Evolutionary conservation across 805 yeast genomes (phyloP), one percentile per base, ranked within the genome.

Genomic region (Metschnikowia proteae): DNA sequence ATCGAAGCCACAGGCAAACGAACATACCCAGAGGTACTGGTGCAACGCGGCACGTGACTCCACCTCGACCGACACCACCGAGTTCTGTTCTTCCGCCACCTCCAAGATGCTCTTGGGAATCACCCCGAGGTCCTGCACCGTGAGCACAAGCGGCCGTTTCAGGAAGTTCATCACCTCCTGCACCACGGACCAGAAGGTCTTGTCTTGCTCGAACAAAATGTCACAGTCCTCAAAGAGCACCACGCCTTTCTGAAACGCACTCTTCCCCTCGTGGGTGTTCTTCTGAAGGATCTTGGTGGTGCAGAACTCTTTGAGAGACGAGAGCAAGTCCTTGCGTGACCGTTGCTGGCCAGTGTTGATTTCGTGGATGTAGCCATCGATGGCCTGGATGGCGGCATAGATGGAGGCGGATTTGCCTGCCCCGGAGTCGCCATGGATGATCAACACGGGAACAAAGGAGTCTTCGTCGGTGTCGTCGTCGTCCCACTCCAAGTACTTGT

Each of bases 211-310:
- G 58, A 85, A 88, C 17, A 91, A 63, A 8, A 88, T 71, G 61
- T 92, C 96, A 36, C 87, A 91, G 58, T 92, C 97, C 57, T 91
- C 96, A 49, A 92, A 73, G 31, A 94, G 65, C 3, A 94, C 83
- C 5, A 89, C 69, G 6, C 92, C 90, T 50, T 80, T 75, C 50
- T 76, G 81, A 44, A 76, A 77, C 22, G 58, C 58, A 5, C 8
- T 23, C 10, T 23, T 25, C 3, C 43, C 50, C 11, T 49, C 52
- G 23, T 64, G 65, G 29, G 51, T 46, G n/a, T 47, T 59, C 43
- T 70, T 70, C 54, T 84, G 88, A 1, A 92, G 91, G 41, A 86
- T 70, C 51, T 88, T 89, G 0, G 96, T 86, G 3, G 96, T 91
- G 48, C 92, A 82, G 46, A 90, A 78, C 59, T 95, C 97, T 43